These are phyloP conservation scores for Catenaria anguillulae DNA, from an alignment of 371 early-diverging fungal genomes.

Conservation along the genomic window DNA sequence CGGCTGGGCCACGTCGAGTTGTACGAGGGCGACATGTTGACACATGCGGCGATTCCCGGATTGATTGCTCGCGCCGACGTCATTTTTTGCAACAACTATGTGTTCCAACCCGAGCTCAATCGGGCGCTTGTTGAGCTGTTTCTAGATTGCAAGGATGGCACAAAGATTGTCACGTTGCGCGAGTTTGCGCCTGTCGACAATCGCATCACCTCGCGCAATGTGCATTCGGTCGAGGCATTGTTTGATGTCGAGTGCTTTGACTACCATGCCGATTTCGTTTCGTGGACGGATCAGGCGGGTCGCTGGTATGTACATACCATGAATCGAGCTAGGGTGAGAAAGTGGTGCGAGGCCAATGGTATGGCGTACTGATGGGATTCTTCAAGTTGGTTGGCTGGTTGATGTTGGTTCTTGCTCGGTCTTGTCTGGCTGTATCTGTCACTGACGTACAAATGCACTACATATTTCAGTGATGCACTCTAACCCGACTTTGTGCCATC, in stretches of 20 bases:
- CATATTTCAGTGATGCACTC: no score
- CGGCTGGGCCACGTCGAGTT: conserved; percentile 23
- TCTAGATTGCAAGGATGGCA: conserved; percentile 76
- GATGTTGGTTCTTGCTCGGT: no score
- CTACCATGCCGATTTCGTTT: conserved; percentile 69
- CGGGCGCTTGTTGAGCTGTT: conserved; percentile 65
- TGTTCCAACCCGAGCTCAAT: conserved; percentile 70
- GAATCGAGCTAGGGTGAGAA: conserved; percentile 46
- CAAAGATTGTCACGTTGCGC: conserved; percentile 63
- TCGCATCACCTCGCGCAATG: conserved; percentile 57
- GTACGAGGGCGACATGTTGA: conserved; percentile 39
- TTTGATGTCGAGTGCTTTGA: conserved; percentile 53
- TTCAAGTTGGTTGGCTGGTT: no score
- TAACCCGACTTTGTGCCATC: no score
- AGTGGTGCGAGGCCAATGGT: conserved; percentile 14
- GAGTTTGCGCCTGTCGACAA: conserved; percentile 65
- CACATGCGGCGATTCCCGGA: conserved; percentile 19
- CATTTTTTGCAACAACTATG: conserved; percentile 86
- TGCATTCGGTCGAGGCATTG: conserved; percentile 69
- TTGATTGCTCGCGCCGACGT: conserved; percentile 56
- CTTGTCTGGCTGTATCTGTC: no score
- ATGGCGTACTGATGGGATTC: neutral
- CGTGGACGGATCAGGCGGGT: conserved; percentile 84
- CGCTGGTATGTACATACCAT: conserved; percentile 72
- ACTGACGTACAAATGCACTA: no score